Conservation (phyloP, 176 grass and related monocot species). For the Saccharum spontaneum region DNA sequence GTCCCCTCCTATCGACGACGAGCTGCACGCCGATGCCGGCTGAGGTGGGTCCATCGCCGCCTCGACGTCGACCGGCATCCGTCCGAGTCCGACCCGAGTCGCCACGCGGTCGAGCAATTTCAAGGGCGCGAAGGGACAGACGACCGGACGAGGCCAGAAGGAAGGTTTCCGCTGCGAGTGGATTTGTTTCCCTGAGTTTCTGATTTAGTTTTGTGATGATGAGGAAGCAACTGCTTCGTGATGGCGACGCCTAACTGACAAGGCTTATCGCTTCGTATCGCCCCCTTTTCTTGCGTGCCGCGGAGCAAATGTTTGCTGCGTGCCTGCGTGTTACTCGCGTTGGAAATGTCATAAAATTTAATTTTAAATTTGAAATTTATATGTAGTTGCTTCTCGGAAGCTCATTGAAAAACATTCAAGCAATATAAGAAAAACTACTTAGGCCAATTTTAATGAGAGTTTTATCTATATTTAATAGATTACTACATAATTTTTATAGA, state of each 20-base stretch:
- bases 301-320: conserved; percentile 1
- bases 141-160: neutral
- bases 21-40: conserved; percentile 24
- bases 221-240: neutral
- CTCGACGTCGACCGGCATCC: conserved; percentile 46
- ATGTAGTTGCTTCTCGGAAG: too few species aligned
- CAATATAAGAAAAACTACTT: too few species aligned
- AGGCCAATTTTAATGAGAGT: too few species aligned
- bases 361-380: too few species aligned
- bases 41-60: conserved; percentile 8
- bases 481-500: too few species aligned
- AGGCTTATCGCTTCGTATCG: conserved; percentile 17
- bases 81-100: neutral
- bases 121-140: conserved; percentile 4
- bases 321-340: neutral
- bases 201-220: neutral
- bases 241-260: conserved; percentile 28
- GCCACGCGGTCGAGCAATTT: neutral
- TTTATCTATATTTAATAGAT: too few species aligned
- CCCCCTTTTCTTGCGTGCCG: neutral
- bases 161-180: neutral
- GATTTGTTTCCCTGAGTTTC: conserved; percentile 6
- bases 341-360: neutral
- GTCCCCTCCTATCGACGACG: conserved; percentile 59
- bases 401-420: too few species aligned